Evolutionary conservation across 345 rosid species (phyloP).

Genomic region (Lepidium sativum): DNA sequence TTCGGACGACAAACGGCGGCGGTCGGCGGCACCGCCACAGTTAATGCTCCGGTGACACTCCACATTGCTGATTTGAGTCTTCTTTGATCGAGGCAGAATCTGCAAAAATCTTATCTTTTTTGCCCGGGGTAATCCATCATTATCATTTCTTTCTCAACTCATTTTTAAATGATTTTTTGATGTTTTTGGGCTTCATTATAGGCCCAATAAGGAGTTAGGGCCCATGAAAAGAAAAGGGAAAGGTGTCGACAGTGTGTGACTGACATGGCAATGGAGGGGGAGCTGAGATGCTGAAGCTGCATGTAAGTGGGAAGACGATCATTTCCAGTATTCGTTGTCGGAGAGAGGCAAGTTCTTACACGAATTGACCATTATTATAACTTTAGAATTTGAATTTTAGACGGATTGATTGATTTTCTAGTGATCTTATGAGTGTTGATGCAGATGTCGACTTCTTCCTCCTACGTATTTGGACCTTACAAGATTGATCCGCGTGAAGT

Average conservation of each 20-base stretch:
- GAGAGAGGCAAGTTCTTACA: slow-evolving; percentile 13
- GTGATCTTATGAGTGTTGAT: neutral
- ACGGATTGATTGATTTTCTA: no score
- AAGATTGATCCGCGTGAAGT: slow-evolving; percentile 64
- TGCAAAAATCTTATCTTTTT: slow-evolving; percentile 29
- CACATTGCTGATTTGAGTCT: slow-evolving; percentile 22
- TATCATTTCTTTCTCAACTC: neutral
- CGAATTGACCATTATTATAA: neutral
- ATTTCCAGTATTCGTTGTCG: slow-evolving; percentile 14
- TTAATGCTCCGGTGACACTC: slow-evolving; percentile 31
- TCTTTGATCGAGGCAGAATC: slow-evolving; percentile 26
- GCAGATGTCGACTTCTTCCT: slow-evolving; percentile 35
- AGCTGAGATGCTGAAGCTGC: slow-evolving; percentile 27
- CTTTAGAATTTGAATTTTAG: no score
- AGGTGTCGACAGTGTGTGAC: neutral
- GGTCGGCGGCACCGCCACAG: slow-evolving; percentile 23
- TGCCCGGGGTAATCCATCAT: slow-evolving; percentile 6
- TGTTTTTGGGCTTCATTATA: neutral
- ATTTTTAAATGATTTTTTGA: neutral
- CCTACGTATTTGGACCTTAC: slow-evolving; percentile 58
- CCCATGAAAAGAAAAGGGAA: neutral
- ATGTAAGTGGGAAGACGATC: slow-evolving; percentile 25
- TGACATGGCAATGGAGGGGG: slow-evolving; percentile 20
- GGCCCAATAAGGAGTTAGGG: neutral
- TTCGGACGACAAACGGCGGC: neutral